A percentile compares a stretch with the other conserved stretches of the same genome.
phyloP scores from a whole-genome alignment of 2,329 filamentous ascomycete species.

The Apiospora rasikravindrae region DNA sequence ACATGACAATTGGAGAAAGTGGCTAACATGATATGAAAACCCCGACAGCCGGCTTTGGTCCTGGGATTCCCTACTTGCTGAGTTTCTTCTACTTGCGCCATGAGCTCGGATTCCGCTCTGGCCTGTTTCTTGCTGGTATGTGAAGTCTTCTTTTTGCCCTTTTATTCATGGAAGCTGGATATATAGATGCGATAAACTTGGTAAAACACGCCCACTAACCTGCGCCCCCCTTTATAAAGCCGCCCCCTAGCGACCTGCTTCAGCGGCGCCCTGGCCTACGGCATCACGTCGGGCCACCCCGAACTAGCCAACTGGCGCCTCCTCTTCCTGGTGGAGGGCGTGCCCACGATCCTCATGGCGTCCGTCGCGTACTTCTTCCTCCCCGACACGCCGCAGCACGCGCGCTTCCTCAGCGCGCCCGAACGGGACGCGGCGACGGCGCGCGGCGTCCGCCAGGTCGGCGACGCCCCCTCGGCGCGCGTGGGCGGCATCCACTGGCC shows the following conservation, averaged over 20 bases:
- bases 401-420: slow-evolving; percentile 59
- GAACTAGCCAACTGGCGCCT: slow-evolving; percentile 52
- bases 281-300: slow-evolving; percentile 67
- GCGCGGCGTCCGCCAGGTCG: slow-evolving; percentile 58
- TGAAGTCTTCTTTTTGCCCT: background rate
- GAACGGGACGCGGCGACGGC: slow-evolving; percentile 63
- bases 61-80: slow-evolving; percentile 41
- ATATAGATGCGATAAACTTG: background rate
- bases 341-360: slow-evolving; percentile 40
- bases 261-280: slow-evolving; percentile 70
- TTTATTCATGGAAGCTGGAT: background rate
- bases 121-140: slow-evolving; percentile 37
- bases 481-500: slow-evolving; percentile 49
- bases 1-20: background rate
- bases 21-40: background rate
- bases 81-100: slow-evolving; percentile 48
- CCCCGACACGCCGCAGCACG: slow-evolving; percentile 55
- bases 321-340: slow-evolving; percentile 42
- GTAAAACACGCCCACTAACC: background rate
- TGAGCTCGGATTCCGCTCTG: slow-evolving; percentile 48
- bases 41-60: slow-evolving; percentile 34
- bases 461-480: slow-evolving; percentile 51
- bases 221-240: slow-evolving; percentile 25
- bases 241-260: slow-evolving; percentile 74
- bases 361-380: slow-evolving; percentile 36